phyloP scores from a whole-genome alignment of 192 early-diverging fungal species.

The Coemansia sp. region DNA sequence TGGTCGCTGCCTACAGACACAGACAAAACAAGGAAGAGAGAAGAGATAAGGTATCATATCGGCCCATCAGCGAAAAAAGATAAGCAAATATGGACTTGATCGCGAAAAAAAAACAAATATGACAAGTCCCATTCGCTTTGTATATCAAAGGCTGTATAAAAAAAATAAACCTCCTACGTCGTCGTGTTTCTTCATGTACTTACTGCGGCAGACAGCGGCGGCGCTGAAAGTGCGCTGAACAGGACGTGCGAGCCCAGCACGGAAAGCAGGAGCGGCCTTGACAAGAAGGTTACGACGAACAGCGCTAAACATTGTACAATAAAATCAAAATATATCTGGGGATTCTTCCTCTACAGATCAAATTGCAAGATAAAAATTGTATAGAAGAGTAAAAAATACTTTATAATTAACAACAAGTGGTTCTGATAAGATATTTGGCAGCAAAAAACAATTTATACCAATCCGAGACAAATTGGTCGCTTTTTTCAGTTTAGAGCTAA shows the following conservation, averaged over 20 bases:
- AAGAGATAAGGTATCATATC: too few species aligned
- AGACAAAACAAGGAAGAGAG: not conserved
- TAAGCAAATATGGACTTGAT: not conserved
- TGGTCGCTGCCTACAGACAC: slow-evolving; percentile 12
- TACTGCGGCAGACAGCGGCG: slow-evolving; percentile 24
- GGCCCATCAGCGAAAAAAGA: not conserved
- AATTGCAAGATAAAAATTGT: too few species aligned
- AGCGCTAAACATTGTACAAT: slow-evolving; percentile 30
- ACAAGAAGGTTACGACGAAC: slow-evolving; percentile 35
- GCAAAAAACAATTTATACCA: too few species aligned
- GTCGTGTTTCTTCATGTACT: too few species aligned
- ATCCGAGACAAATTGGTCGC: too few species aligned
- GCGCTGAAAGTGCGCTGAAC: slow-evolving; percentile 29
- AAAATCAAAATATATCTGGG: not conserved
- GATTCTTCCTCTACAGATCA: not conserved
- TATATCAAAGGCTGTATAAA: too few species aligned
- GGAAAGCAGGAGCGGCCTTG: slow-evolving; percentile 13
- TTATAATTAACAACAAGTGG: too few species aligned
- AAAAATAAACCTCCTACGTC: too few species aligned
- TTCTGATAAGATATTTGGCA: too few species aligned
- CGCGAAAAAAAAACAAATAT: not conserved
- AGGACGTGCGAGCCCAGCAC: slow-evolving; percentile 4
- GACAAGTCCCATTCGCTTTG: not conserved
- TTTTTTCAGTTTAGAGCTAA: not conserved
- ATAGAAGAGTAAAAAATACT: not conserved